phyloP scores from a whole-genome alignment of 2,329 filamentous ascomycete genomes.

The Botrytis cinerea region DNA sequence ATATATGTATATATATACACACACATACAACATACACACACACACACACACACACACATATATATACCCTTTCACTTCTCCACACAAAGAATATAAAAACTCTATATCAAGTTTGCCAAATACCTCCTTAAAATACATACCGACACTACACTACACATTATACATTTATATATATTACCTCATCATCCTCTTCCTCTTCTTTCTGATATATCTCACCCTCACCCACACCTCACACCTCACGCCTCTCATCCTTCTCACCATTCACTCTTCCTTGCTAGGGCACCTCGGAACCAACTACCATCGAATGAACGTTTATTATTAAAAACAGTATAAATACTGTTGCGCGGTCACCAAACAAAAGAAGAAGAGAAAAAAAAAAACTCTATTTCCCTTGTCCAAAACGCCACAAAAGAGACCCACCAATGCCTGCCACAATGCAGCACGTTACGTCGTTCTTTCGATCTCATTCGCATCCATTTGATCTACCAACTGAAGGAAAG shows the following conservation, averaged over 20 bases:
- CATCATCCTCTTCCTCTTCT: not conserved
- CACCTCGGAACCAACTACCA: not conserved
- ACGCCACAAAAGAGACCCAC: constrained; percentile 10
- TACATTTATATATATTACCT: not conserved
- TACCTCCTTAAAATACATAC: not conserved
- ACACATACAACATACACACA: not conserved
- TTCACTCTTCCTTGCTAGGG: not conserved
- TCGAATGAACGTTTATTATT: constrained; percentile 1
- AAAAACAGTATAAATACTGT: constrained; percentile 1
- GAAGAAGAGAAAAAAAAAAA: not conserved
- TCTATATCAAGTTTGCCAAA: not conserved
- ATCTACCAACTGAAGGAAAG: constrained; percentile 17
- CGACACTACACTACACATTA: not conserved
- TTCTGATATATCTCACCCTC: not conserved
- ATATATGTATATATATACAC: not conserved
- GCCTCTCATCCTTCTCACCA: not conserved
- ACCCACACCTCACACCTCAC: not conserved
- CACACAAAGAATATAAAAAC: not conserved
- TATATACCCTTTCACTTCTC: not conserved
- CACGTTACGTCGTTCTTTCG: constrained; percentile 24
- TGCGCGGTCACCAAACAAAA: not conserved
- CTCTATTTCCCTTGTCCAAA: constrained; percentile 3
- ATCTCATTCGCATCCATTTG: constrained; percentile 16
- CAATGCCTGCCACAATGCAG: constrained; percentile 24
- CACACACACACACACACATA: not conserved